Percentiles rank a stretch among this genome's conserved stretches.
phyloP scores from a whole-genome alignment of 2,329 filamentous ascomycete species.

The Didymella lethalis region DNA sequence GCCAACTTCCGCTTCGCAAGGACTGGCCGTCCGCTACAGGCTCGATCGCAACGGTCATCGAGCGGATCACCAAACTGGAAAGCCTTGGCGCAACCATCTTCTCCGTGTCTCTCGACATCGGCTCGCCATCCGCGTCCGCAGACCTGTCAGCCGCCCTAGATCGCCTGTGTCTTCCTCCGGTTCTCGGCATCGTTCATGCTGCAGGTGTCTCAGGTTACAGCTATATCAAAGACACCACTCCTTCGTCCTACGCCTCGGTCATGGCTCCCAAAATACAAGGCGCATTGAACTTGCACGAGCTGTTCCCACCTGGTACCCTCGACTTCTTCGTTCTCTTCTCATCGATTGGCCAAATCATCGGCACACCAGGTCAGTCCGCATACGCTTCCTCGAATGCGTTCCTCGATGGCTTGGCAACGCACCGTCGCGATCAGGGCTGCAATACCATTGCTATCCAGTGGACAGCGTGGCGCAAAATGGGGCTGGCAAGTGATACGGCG shows the following conservation, averaged over 20 bases:
- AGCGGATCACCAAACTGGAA: constrained; percentile 31
- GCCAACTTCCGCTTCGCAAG: constrained; percentile 47
- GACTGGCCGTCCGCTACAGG: constrained; percentile 36
- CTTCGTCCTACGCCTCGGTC: constrained; percentile 42
- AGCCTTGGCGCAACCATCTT: constrained; percentile 44
- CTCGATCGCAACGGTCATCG: constrained; percentile 20
- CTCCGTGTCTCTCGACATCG: constrained; percentile 50
- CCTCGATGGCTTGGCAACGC: constrained; percentile 37
- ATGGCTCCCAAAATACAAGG: constrained; percentile 45
- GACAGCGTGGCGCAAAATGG: constrained; percentile 55
- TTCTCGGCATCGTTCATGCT: constrained; percentile 54
- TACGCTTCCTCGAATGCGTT: constrained; percentile 45
- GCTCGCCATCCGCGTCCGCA: constrained; percentile 26
- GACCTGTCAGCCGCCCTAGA: constrained; percentile 40
- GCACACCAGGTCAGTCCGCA: constrained; percentile 33
- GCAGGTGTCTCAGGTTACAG: constrained; percentile 52
- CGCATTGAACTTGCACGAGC: constrained; percentile 36
- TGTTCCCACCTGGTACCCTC: constrained; percentile 37
- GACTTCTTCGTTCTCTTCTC: constrained; percentile 43
- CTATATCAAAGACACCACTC: constrained; percentile 46
- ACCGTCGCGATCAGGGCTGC: constrained; percentile 47
- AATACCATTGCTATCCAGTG: constrained; percentile 55
- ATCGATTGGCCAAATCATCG: constrained; percentile 37
- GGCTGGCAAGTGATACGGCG: constrained; percentile 50
- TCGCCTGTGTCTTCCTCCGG: constrained; percentile 48